Percentiles rank a stretch among this genome's conserved stretches.
phyloP scores from a whole-genome alignment of 495 filamentous ascomycete species.

The Entonaema liquescens region DNA sequence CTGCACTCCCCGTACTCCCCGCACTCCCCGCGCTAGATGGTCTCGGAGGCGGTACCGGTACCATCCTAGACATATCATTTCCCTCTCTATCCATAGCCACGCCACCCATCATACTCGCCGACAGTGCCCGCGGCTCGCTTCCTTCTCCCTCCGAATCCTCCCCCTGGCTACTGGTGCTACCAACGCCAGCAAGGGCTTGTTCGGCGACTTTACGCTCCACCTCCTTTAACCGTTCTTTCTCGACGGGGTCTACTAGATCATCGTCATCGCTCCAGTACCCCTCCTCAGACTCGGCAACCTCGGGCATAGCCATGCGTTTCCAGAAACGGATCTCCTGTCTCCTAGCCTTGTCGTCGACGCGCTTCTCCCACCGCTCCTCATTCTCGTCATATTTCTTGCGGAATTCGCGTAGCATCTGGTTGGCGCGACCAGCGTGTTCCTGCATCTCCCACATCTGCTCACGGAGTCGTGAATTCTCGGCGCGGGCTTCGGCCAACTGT shows the following conservation, averaged over 20 bases:
- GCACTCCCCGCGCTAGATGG: slow-evolving; percentile 49
- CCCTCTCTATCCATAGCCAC: slow-evolving; percentile 55
- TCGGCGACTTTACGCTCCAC: slow-evolving; percentile 51
- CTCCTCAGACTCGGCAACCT: slow-evolving; percentile 57
- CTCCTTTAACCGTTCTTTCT: slow-evolving; percentile 58
- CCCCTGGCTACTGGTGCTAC: slow-evolving; percentile 41
- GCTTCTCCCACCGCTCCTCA: slow-evolving; percentile 55
- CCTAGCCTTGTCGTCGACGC: slow-evolving; percentile 52
- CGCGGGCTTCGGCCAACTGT: slow-evolving; percentile 64
- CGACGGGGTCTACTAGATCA: slow-evolving; percentile 60
- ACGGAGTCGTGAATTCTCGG: slow-evolving; percentile 63
- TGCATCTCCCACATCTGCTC: slow-evolving; percentile 67
- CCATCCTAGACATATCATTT: slow-evolving; percentile 20
- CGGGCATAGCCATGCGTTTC: slow-evolving; percentile 65
- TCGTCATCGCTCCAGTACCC: slow-evolving; percentile 65
- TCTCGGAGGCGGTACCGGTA: slow-evolving; percentile 51
- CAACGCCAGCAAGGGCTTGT: slow-evolving; percentile 45
- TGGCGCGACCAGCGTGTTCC: slow-evolving; percentile 58
- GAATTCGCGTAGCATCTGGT: slow-evolving; percentile 59
- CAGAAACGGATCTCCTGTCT: slow-evolving; percentile 62
- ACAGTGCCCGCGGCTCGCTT: slow-evolving; percentile 35
- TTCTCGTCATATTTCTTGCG: slow-evolving; percentile 59
- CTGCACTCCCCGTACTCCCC: slow-evolving; percentile 41
- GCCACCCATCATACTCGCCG: slow-evolving; percentile 49
- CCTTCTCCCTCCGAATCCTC: slow-evolving; percentile 45